A percentile compares a stretch with the other conserved stretches of the same genome.
phyloP scores from a whole-genome alignment of 495 filamentous ascomycete genomes.

The Neurospora tetrasperma region DNA sequence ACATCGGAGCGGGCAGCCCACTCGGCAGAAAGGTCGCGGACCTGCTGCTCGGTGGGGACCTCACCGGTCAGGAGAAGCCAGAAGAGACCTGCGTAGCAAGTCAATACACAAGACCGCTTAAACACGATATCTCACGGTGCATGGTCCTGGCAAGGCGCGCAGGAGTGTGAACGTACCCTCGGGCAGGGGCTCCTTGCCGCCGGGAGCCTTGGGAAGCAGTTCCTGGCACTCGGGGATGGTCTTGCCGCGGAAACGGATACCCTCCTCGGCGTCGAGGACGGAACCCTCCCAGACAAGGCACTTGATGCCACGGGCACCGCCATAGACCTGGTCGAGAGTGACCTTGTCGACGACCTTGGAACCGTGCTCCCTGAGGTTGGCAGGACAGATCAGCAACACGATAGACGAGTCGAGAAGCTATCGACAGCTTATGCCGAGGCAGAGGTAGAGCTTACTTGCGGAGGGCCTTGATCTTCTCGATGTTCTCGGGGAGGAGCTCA shows the following conservation, averaged over 20 bases:
- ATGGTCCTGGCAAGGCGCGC: neutral
- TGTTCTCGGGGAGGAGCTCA: slow-evolving; percentile 85
- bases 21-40: slow-evolving; percentile 91
- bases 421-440: neutral
- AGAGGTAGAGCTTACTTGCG: slow-evolving; percentile 57
- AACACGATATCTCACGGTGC: neutral
- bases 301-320: slow-evolving; percentile 98
- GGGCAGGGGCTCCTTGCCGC: slow-evolving; percentile 89
- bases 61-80: slow-evolving; percentile 98
- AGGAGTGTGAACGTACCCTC: slow-evolving; percentile 50
- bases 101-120: slow-evolving; percentile 4
- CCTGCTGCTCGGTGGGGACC: slow-evolving; percentile 93
- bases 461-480: slow-evolving; percentile 98
- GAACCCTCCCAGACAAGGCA: slow-evolving; percentile 98
- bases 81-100: slow-evolving; percentile 68
- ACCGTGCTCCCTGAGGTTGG: slow-evolving; percentile 64
- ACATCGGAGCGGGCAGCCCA: slow-evolving; percentile 96
- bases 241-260: slow-evolving; percentile 96
- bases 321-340: slow-evolving; percentile 97
- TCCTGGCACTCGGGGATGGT: slow-evolving; percentile 98
- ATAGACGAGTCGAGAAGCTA: neutral
- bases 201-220: slow-evolving; percentile 89
- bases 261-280: slow-evolving; percentile 95
- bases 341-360: slow-evolving; percentile 94
- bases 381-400: slow-evolving; percentile 9